Evolutionary conservation across 1,139 yeast genomes (phyloP), one percentile per base, ranked within the genome.

Genomic region (Yamadazyma siamensis): DNA sequence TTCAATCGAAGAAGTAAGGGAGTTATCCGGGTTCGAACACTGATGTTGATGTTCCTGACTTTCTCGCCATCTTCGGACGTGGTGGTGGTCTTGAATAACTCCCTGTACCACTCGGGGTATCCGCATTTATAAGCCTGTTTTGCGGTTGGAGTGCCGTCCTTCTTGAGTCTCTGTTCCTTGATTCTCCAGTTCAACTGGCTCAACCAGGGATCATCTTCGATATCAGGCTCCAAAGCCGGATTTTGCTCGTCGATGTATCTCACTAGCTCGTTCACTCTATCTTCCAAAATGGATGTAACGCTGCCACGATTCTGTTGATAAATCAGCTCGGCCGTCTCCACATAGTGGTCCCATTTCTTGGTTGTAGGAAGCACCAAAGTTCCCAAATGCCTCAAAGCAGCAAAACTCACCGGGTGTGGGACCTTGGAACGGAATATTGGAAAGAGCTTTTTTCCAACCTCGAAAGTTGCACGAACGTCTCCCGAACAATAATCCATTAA

Each of bases 391-490:
- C 83, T 69, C 34, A 91, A 61, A 0, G 96, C 96, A 1, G 94
- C 91, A 62, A 91, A 84, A 15, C 95, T 86, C 2, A 89, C 95
- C 0, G 98, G 97, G 55, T 94, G 98, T 0, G 97, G 96, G 20
- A 89, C 78, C 31, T 77, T 73, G 18, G 61, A 48, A 23, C 75
- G 57, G 49, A 85, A 94, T 20, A 64, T 61, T 0, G 96, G 96
- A 28, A 81, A 74, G 1, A 88, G 72, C 37, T 75, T 76, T 34
- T 71, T 65, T 40, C 83, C 78, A 0, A 91, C 89, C 38, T 64
- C 61, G 48, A 71, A 83, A 0, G 98, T 91, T 1, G 82, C 80
- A 3, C 61, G 61, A 0, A 88, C 96, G 59, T 94, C 99, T 10
- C 61, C 61, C 1, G 96, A 88, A 68, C 98, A 94, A 60, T 94